Evolutionary conservation across 805 yeast species (phyloP), one percentile per base, ranked within the genome.

Genomic region (Brettanomyces custersianus): DNA sequence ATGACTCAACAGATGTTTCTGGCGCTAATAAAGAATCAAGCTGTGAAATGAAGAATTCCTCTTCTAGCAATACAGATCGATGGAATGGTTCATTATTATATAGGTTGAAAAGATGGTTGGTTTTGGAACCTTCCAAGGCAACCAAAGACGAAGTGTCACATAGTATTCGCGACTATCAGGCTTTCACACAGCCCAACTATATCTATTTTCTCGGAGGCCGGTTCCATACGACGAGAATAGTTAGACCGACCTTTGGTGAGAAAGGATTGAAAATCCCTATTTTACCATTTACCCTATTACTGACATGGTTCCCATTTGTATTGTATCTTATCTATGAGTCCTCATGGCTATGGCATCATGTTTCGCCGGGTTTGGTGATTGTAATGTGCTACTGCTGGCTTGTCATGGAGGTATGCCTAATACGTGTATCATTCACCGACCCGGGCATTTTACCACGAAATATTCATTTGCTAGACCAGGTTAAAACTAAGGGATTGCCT

Each of bases 381-480:
- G 34, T 77, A 3, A 77, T 78, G 44, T 55, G 69, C 15, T 83
- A 83, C 47, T 49, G 71, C 26, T 78, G 82, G 81, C 32, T 63
- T 4, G 47, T 74, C 28, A 51, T 73, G 2, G n/a, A 73, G 1
- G 33, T 53, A 3, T 68, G 74, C 35, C 74, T 75, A 40, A 38
- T 77, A 6, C 66, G 57, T 38, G 77, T 80, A 0, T 65, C 81
- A 0, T 60, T 72, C 2, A 54, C 69, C 9, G 94, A 84, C 45
- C 84, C 94, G 0, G 94, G 94, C 0, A 54, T 68, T 1, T 48
- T 80, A 9, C 88, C 94, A 1, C 59, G 77, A 40, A 80, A 80
- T 54, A 53, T 79, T 4, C 92, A 84, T 46, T 18, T 76, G 22
- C 69, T 70, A 0, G 67, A 57, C 33, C 58, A 60, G 26, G 45